Base-by-base conservation (phyloP, 768 basidiomycete species). In the Ramaria sp. region DNA sequence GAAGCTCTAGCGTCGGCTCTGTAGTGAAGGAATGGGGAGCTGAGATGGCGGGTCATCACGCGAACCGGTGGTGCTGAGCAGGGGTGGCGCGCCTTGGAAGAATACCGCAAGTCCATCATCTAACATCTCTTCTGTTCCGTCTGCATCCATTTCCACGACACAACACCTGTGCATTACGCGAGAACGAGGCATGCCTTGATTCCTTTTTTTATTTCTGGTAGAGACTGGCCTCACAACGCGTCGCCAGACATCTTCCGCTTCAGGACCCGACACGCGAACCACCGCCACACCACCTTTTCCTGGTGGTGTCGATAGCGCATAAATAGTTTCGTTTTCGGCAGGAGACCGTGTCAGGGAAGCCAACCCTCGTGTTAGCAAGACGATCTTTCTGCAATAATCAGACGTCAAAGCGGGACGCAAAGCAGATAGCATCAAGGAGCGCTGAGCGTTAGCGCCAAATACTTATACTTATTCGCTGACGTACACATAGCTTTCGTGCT, bases 201-300 rank as follows among this genome's bases (percentile, higher is more conserved):
- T 61, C 22, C 61, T 64, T 5, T 51, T 34, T 24, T 22, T 20
- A 13, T 43, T 31, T 15, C 19, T 12, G 24, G 7, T 43, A 0
- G 43, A 42, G 31, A 53, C 2, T 5, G 72, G 67, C 55, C 74
- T 73, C 0, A 89, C 81, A 71, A 91, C 74, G 3, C 63, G 66
- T 37, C 71, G 68, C 80, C 84, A 88, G 1, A 90, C 88, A 0
- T 70, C 61, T 20, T 76, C 66, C 0, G 83, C 84, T 45, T 81
- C 80, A 0, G 88, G 88, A 0, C 92, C 92, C 1, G 91, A 92
- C 9, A 95, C 72, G 58, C 92, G 78, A 52, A 94, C 71, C 39
- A 95, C 82, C 0, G 84, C 89, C 17, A 95, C 78, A 15, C 91
- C 92, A 3, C 79, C 90, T 60, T 84, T 91, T 1, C 91, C 92